Base-by-base conservation (phyloP, 148 eudicot genomes). In the Camellia granthamiana region DNA sequence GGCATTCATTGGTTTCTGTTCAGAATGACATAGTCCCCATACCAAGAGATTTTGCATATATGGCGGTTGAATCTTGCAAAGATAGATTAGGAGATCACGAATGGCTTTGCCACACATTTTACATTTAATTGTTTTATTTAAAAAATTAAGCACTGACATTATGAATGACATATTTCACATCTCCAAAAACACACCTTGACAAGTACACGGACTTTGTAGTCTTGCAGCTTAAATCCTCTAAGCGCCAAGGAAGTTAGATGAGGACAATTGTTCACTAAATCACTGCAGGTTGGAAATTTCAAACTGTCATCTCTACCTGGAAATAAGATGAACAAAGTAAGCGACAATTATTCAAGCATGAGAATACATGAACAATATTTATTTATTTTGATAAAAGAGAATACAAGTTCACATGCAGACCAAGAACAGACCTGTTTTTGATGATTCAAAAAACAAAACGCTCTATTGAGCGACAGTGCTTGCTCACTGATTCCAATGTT, bases 221-320 rank as follows among this genome's bases (percentile, higher is more conserved):
- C 94, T 30, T 86, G 90, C 74, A 91, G 77, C 81, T 89, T 89
- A 64, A 89, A 86, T 67, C 94, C 94, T 81, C 89, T 80, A 13
- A 91, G 89, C 73, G 94, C 89, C 74, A 91, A 83, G 61, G 86
- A 83, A 66, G 87, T 80, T 79, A 91, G 55, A 59, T 79, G 58
- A 49, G 94, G 92, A 79, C 94, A 91, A 47, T 86, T 88, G 64
- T 75, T 84, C 70, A 89, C 90, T 63, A 91, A 80, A 79, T 91
- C 88, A 82, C 19, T 73, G 83, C 94, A 91, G 64, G 92, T 88
- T 58, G 85, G 76, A 64, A 70, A 52, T 81, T 88, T 88, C 79
- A 91, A 88, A 82, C 89, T 86, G 80, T 89, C 94, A 81, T 89
- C 89, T 83, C 92, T 91, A 69, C 94, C 94, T 89, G 85, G 66